Evolutionary conservation across 2,329 filamentous ascomycete species (phyloP).

Genomic region (Dactylonectria macrodidyma): DNA sequence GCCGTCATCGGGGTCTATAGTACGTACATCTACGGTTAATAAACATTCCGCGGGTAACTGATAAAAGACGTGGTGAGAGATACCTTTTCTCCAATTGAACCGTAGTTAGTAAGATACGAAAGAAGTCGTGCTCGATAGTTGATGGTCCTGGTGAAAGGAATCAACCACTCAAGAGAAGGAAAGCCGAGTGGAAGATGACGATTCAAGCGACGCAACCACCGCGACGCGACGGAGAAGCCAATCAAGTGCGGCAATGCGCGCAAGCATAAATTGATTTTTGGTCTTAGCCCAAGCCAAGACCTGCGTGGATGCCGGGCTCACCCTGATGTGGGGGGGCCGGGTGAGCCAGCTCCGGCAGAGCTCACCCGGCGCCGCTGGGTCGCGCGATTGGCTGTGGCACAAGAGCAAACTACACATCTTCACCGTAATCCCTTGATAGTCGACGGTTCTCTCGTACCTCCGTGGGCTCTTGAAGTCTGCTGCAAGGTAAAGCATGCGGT

Average conservation of each 20-base stretch:
- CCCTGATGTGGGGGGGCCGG: conserved; percentile 5
- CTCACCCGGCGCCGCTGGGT: conserved; percentile 8
- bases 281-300: conserved; percentile 8
- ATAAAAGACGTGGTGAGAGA: conserved; percentile 9
- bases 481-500: background rate
- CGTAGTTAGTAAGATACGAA: conserved; percentile 5
- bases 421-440: background rate
- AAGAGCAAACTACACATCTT: conserved; percentile 15
- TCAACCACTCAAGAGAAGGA: conserved; percentile 6
- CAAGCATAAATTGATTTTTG: conserved; percentile 10
- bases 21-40: conserved; percentile 4
- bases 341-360: conserved; percentile 1
- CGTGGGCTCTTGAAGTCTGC: background rate
- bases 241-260: conserved; percentile 18
- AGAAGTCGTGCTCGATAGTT: background rate
- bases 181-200: background rate
- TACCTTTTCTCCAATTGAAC: conserved; percentile 3
- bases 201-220: conserved; percentile 3
- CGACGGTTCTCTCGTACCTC: background rate
- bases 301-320: conserved; percentile 21
- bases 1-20: background rate
- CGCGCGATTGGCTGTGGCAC: conserved; percentile 12
- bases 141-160: conserved; percentile 1
- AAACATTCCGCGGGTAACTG: conserved; percentile 9
- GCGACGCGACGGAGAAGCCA: conserved; percentile 11